Conservation (phyloP, 768 basidiomycete species). For the Psilocybe tampanensis region DNA sequence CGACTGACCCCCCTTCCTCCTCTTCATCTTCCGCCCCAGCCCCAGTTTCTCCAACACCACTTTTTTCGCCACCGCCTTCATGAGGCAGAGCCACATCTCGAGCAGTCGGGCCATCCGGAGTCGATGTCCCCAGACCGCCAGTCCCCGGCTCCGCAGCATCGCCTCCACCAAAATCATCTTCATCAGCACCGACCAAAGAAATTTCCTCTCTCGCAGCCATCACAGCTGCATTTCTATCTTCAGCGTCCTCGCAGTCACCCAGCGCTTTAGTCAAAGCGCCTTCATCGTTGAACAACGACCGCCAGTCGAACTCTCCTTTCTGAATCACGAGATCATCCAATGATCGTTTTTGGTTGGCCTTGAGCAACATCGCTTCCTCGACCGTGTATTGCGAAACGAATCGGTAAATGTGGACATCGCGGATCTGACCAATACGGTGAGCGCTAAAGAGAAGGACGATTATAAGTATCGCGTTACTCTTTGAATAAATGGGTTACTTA, state of each 20-base stretch:
- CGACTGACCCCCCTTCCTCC: conserved; percentile 71
- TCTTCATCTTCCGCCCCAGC: conserved; percentile 35
- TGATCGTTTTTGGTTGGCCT: conserved; percentile 96
- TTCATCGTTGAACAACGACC: conserved; percentile 74
- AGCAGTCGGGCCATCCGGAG: conserved; percentile 21
- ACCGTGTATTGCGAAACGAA: conserved; percentile 90
- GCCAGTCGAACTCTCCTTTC: conserved; percentile 94
- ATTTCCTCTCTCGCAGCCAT: conserved; percentile 76
- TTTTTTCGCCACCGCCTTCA: conserved; percentile 31
- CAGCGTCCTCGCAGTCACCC: conserved; percentile 85
- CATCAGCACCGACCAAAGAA: conserved; percentile 74
- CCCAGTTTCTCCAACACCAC: conserved; percentile 37
- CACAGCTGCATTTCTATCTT: conserved; percentile 82
- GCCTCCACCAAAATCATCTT: conserved; percentile 67
- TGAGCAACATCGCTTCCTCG: conserved; percentile 94
- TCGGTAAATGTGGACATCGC: conserved; percentile 95
- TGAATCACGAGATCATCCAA: conserved; percentile 92
- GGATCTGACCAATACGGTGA: conserved; percentile 97
- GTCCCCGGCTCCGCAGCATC: conserved; percentile 16
- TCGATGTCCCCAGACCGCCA: background rate
- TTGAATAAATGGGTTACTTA: conserved; percentile 30
- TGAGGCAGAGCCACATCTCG: conserved; percentile 15
- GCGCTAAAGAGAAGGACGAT: conserved; percentile 52
- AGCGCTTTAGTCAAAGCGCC: conserved; percentile 71
- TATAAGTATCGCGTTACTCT: background rate